Conservation (phyloP, 495 filamentous ascomycete genomes). For the Hypoxylon cercidicola region DNA sequence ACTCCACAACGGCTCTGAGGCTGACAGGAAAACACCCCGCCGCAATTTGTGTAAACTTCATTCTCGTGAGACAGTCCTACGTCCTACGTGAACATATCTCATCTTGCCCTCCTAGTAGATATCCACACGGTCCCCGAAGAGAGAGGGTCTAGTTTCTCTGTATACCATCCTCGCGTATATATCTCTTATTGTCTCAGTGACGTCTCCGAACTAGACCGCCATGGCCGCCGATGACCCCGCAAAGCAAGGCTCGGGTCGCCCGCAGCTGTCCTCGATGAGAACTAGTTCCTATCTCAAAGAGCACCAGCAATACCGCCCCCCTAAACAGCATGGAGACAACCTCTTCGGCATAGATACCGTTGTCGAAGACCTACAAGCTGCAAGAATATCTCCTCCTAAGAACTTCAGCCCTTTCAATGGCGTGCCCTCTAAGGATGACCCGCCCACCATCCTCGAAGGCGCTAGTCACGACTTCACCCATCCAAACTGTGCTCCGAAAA, state of each 20-base stretch:
- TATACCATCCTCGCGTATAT: background rate
- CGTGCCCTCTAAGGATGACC: slow-evolving; percentile 60
- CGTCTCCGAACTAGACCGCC: slow-evolving; percentile 12
- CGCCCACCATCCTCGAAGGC: slow-evolving; percentile 66
- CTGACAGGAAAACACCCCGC: slow-evolving; percentile 32
- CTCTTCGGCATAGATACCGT: slow-evolving; percentile 65
- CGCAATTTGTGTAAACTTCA: slow-evolving; percentile 34
- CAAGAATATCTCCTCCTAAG: slow-evolving; percentile 49
- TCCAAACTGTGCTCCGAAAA: slow-evolving; percentile 61
- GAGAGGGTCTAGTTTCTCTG: too few relatives aligned
- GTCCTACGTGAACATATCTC: background rate
- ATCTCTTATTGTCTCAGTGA: slow-evolving; percentile 4
- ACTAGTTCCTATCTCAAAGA: slow-evolving; percentile 77
- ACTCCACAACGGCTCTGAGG: background rate
- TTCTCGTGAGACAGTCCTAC: slow-evolving; percentile 7
- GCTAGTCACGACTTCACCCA: slow-evolving; percentile 66
- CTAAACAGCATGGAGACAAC: slow-evolving; percentile 56
- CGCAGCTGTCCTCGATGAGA: slow-evolving; percentile 63
- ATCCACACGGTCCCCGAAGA: too few relatives aligned
- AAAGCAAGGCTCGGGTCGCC: slow-evolving; percentile 48
- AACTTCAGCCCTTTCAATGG: slow-evolving; percentile 60
- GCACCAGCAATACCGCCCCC: slow-evolving; percentile 79
- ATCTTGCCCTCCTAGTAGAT: slow-evolving; percentile 5
- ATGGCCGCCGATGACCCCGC: slow-evolving; percentile 53
- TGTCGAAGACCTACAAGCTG: slow-evolving; percentile 57